Conservation (phyloP, 805 yeast species). For the Candida jianshihensis region DNA sequence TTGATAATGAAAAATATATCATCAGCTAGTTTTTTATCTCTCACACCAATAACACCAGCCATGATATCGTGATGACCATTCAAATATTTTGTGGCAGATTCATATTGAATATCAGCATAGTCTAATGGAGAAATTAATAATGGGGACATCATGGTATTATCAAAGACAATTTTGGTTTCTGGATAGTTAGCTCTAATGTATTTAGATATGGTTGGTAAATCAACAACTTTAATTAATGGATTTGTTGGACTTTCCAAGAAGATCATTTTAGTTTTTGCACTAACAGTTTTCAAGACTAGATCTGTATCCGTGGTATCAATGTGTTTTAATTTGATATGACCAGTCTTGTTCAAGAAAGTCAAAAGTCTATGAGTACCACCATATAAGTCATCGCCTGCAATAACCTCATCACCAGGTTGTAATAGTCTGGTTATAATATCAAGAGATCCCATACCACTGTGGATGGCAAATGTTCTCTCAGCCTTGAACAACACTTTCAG, state of each 20-base stretch:
- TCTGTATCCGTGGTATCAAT: conserved; percentile 75
- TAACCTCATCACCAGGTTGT: conserved; percentile 78
- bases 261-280: conserved; percentile 60
- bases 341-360: conserved; percentile 59
- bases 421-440: conserved; percentile 77
- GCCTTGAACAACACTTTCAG: conserved; percentile 75
- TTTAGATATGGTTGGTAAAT: conserved; percentile 58
- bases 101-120: conserved; percentile 85
- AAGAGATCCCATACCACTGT: conserved; percentile 89
- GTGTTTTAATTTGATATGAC: conserved; percentile 62
- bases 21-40: conserved; percentile 57
- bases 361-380: conserved; percentile 90
- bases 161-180: conserved; percentile 70
- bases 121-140: conserved; percentile 77
- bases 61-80: conserved; percentile 95
- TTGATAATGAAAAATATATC: conserved; percentile 71
- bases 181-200: conserved; percentile 66
- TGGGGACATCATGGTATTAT: conserved; percentile 97
- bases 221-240: conserved; percentile 84
- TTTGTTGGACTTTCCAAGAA: conserved; percentile 90
- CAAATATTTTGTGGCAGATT: conserved; percentile 86
- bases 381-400: conserved; percentile 91
- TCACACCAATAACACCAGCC: conserved; percentile 88
- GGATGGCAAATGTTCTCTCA: conserved; percentile 70
- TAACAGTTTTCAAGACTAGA: conserved; percentile 49